These are phyloP conservation scores for Leccinum disarticulatum DNA, from an alignment of 768 basidiomycete genomes.

Conservation along the genomic window DNA sequence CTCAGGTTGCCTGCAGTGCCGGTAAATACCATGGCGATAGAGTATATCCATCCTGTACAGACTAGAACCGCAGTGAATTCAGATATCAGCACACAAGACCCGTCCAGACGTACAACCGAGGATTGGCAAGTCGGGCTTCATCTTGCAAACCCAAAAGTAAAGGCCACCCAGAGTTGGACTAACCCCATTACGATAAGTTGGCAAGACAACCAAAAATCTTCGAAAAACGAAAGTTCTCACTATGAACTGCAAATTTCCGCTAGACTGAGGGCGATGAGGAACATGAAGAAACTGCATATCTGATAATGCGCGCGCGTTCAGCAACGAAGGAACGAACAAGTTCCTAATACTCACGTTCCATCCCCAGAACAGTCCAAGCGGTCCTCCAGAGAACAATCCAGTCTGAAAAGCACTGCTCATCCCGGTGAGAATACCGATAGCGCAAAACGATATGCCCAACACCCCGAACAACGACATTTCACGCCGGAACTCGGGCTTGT, in stretches of 20 bases:
- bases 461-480: slow-evolving; percentile 62
- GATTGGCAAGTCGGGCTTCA: slow-evolving; percentile 53
- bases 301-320: slow-evolving; percentile 13
- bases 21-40: slow-evolving; percentile 60
- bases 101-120: slow-evolving; percentile 45
- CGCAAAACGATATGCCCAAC: slow-evolving; percentile 58
- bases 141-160: slow-evolving; percentile 64
- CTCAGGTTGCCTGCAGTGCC: slow-evolving; percentile 59
- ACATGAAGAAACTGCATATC: slow-evolving; percentile 60
- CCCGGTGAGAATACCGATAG: slow-evolving; percentile 59
- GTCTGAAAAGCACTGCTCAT: slow-evolving; percentile 63
- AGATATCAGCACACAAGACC: neutral
- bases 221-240: slow-evolving; percentile 30
- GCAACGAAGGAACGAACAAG: neutral
- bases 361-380: slow-evolving; percentile 59
- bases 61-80: slow-evolving; percentile 20
- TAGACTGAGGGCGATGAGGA: slow-evolving; percentile 53
- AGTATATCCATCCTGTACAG: slow-evolving; percentile 58
- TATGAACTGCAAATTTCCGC: slow-evolving; percentile 62
- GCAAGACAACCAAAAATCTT: neutral
- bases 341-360: slow-evolving; percentile 50
- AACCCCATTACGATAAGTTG: slow-evolving; percentile 4
- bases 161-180: slow-evolving; percentile 58
- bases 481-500: slow-evolving; percentile 54
- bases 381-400: slow-evolving; percentile 57